Conservation (phyloP, 441 rosid species). For the Mallotus japonicus region DNA sequence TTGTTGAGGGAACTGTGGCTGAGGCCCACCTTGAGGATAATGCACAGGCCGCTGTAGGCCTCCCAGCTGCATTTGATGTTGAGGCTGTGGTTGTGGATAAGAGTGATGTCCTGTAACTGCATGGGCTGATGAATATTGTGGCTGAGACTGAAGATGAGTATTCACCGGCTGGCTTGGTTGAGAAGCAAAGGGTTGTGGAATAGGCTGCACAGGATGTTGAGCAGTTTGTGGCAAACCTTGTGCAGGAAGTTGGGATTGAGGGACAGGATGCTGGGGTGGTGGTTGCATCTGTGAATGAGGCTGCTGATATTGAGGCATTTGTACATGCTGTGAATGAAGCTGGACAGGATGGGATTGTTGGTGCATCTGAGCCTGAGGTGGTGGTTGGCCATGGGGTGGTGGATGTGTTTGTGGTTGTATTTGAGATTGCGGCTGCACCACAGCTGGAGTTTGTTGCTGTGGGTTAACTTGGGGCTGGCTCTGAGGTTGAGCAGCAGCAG, state of each 20-base stretch:
- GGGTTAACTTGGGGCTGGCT: conserved; percentile 36
- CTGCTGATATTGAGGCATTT: conserved; percentile 50
- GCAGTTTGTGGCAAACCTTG: conserved; percentile 35
- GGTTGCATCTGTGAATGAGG: conserved; percentile 37
- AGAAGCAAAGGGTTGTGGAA: conserved; percentile 32
- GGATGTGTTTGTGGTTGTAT: conserved; percentile 32
- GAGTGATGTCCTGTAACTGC: conserved; percentile 62
- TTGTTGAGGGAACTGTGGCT: conserved; percentile 45
- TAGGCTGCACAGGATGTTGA: conserved; percentile 34
- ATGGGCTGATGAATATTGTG: conserved; percentile 38
- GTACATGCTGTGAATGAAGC: conserved; percentile 31
- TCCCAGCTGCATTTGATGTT: conserved; percentile 41
- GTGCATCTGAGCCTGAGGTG: conserved; percentile 39
- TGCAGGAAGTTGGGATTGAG: conserved; percentile 35
- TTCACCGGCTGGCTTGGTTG: conserved; percentile 37
- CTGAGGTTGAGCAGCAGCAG: conserved; percentile 43
- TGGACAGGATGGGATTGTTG: conserved; percentile 30
- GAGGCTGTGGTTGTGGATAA: conserved; percentile 48
- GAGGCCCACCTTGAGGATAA: conserved; percentile 42
- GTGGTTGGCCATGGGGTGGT: conserved; percentile 33
- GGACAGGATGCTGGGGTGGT: conserved; percentile 29
- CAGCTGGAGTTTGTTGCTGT: conserved; percentile 44
- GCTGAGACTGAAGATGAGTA: conserved; percentile 37
- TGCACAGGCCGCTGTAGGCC: conserved; percentile 39
- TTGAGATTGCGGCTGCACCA: conserved; percentile 35